Base-by-base conservation (phyloP, 345 rosid genomes). In the Sonneratia caseolaris region DNA sequence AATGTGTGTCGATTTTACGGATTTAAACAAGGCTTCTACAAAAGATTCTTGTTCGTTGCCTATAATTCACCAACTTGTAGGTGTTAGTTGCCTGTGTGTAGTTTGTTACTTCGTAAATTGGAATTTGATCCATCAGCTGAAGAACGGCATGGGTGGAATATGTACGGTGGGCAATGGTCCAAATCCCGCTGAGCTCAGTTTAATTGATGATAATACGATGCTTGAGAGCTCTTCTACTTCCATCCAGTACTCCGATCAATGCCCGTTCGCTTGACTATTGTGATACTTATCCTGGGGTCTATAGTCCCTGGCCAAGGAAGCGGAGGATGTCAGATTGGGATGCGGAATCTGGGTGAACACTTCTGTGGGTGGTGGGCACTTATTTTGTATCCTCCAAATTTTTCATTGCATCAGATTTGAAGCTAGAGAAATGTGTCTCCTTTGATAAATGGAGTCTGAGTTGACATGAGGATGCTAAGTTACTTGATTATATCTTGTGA, bases 91-190 rank as follows among this genome's bases (percentile, higher is more conserved):
- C 32, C 32, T 27, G 1, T 27, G 32, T 27, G 32, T 27, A 27
- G 98, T 66, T 84, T 96, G 75, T 81, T 96, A 73, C 94, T 96
- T 55, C 90, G 98, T 48, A 98, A 92, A 76, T 85, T 92, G 76
- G 99, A 96, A 82, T 93, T 96, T 64, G 97, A 96, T 74, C 99
- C 99, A 5, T 97, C 98, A 56, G 88, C 98, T n/a, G 99, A 96
- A 78, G 99, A 96, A 77, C 91, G 99, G 99, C 97, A 96, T 76
- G 82, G 98, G 80, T 84, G 98, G 73, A 96, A 92, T 79, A 87
- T 92, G 89, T 91, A 86, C 80, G 97, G 99, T 68, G 98, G 99
- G 49, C 96, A 94, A 3, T 92, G 99, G 85, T 87, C 97, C 32
- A 66, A 97, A 90, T 81, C 88, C 85, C 18, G 97, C 88, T 72